phyloP scores from a whole-genome alignment of 345 rosid genomes.

The Euphorbia pulcherrima region DNA sequence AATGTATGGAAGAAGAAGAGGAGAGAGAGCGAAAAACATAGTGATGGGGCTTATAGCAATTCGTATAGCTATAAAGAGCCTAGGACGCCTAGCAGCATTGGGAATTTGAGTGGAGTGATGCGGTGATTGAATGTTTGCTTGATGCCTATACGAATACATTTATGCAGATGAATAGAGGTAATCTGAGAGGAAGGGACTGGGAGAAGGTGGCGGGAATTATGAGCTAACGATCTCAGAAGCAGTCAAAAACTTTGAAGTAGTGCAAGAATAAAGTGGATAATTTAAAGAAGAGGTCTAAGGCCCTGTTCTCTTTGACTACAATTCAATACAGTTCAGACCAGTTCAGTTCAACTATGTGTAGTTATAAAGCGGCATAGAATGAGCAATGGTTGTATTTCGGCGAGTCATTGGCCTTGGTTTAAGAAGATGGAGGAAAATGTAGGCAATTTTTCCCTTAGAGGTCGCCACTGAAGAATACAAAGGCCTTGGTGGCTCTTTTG shows the following conservation, averaged over 20 bases:
- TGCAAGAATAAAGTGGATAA: slow-evolving; percentile 94
- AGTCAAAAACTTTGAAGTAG: slow-evolving; percentile 54
- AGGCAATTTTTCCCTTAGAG: slow-evolving; percentile 43
- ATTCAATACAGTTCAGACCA: too few relatives aligned
- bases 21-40: slow-evolving; percentile 48
- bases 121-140: slow-evolving; percentile 67
- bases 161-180: slow-evolving; percentile 73
- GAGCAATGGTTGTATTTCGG: slow-evolving; percentile 37
- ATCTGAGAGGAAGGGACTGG: slow-evolving; percentile 91
- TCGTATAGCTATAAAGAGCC: slow-evolving; percentile 48
- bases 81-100: slow-evolving; percentile 37
- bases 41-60: slow-evolving; percentile 41
- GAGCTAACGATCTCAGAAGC: slow-evolving; percentile 60
- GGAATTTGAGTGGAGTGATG: slow-evolving; percentile 74
- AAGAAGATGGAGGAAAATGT: slow-evolving; percentile 80
- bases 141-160: slow-evolving; percentile 81
- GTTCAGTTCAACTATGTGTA: too few relatives aligned
- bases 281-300: slow-evolving; percentile 83
- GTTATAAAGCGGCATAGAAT: slow-evolving; percentile 79
- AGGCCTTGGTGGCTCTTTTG: slow-evolving; percentile 39
- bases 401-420: slow-evolving; percentile 91
- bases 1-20: slow-evolving; percentile 52
- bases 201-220: slow-evolving; percentile 82
- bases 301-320: too few relatives aligned
- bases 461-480: slow-evolving; percentile 48